These are phyloP conservation scores for Morella rubra DNA, from an alignment of 306 rosid genomes.

Conservation along the genomic window DNA sequence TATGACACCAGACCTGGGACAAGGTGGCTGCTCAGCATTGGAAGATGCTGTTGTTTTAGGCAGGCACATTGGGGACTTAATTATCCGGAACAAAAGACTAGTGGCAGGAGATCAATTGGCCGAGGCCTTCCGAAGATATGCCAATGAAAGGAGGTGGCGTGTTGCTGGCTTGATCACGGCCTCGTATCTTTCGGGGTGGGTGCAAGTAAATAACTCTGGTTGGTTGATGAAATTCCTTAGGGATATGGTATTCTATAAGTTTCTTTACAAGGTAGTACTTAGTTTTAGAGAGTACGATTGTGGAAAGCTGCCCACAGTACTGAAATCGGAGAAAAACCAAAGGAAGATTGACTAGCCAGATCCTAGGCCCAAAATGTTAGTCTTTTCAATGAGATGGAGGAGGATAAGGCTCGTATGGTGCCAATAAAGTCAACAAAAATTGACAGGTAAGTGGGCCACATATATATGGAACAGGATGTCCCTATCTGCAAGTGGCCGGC, in stretches of 20 bases:
- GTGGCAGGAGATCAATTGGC: not conserved
- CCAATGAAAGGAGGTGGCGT: constrained; percentile 32
- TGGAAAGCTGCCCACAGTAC: constrained; percentile 19
- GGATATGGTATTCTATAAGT: constrained; percentile 19
- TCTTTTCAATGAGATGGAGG: no score
- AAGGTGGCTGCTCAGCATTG: constrained; percentile 13
- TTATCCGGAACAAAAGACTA: not conserved
- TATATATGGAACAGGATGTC: no score
- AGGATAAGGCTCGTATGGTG: no score
- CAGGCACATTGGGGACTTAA: not conserved
- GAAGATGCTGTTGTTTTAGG: constrained; percentile 29
- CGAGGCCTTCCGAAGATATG: constrained; percentile 1
- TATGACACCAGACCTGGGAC: constrained; percentile 27
- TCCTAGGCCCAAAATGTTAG: not conserved
- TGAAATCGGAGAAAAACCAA: not conserved
- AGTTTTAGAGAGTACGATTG: constrained; percentile 5
- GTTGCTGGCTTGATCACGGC: not conserved
- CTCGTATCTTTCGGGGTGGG: constrained; percentile 27
- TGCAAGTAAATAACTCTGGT: constrained; percentile 17
- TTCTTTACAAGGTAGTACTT: not conserved
- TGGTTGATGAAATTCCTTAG: constrained; percentile 25
- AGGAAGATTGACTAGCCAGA: not conserved
- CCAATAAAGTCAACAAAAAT: no score
- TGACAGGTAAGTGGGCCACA: no score
- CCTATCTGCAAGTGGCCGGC: no score